These are phyloP conservation scores for Physcia stellaris DNA, from an alignment of 495 filamentous ascomycete species.

Conservation along the genomic window DNA sequence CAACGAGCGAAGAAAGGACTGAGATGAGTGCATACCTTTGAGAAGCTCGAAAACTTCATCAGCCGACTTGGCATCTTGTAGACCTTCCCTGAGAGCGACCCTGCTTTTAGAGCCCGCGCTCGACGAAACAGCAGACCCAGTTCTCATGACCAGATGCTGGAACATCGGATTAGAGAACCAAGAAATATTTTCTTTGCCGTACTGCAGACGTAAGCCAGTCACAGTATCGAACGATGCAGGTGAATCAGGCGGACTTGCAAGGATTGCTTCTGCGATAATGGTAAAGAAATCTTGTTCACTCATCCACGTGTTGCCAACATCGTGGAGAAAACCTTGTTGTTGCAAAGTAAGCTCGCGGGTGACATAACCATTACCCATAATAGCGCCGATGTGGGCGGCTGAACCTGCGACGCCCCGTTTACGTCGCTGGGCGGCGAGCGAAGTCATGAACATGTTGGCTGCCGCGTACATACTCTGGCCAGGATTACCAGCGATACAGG, in stretches of 20 bases:
- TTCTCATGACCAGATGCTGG: conserved; percentile 2
- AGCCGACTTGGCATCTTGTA: conserved; percentile 11
- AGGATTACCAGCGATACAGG: conserved; percentile 21
- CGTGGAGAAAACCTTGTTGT: conserved; percentile 4
- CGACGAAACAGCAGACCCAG: not conserved
- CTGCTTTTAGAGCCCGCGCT: conserved; percentile 6
- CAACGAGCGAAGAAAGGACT: too few relatives aligned
- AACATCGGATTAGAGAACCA: conserved; percentile 5
- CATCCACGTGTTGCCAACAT: conserved; percentile 11
- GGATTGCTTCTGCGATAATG: conserved; percentile 38
- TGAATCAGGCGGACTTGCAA: conserved; percentile 18
- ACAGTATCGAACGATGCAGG: not conserved
- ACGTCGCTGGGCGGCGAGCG: conserved; percentile 24
- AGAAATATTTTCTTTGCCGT: not conserved
- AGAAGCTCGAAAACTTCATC: conserved; percentile 6
- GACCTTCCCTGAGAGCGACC: conserved; percentile 15
- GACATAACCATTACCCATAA: conserved; percentile 45
- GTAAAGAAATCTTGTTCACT: conserved; percentile 30
- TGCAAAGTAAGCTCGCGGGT: conserved; percentile 19
- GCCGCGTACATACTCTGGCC: conserved; percentile 42
- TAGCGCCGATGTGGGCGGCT: conserved; percentile 41
- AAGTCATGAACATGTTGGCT: conserved; percentile 40
- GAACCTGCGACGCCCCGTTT: conserved; percentile 25
- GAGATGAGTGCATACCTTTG: too few relatives aligned
- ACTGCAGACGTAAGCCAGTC: conserved; percentile 5